A percentile compares a stretch with the other conserved stretches of the same genome.
These are phyloP conservation scores for Fusarium sp. DNA, from an alignment of 2,329 filamentous ascomycete species.

Conservation along the genomic window DNA sequence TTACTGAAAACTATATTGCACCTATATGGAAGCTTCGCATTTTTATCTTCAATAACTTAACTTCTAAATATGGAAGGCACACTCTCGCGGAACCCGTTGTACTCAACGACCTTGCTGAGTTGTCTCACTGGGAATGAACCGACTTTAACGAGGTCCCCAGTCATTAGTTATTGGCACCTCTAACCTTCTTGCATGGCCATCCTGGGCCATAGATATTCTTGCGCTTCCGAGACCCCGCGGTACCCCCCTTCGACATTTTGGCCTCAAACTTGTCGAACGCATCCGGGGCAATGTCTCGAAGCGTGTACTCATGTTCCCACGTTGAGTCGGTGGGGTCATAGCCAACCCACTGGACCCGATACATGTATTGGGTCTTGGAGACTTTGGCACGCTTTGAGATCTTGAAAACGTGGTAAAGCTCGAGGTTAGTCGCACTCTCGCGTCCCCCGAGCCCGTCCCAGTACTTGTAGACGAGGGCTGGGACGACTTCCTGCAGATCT, in stretches of 20 bases:
- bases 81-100: not conserved
- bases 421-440: constrained; percentile 36
- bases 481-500: constrained; percentile 40
- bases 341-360: constrained; percentile 43
- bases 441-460: constrained; percentile 40
- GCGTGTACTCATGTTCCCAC: constrained; percentile 36
- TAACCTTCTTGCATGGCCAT: constrained; percentile 41
- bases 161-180: not conserved
- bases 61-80: not conserved
- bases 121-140: not conserved
- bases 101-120: not conserved
- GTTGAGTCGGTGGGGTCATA: constrained; percentile 36
- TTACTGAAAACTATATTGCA: not conserved
- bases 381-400: constrained; percentile 35
- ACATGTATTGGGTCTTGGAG: constrained; percentile 18
- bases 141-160: not conserved
- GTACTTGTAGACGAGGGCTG: constrained; percentile 41
- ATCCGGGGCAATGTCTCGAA: constrained; percentile 35
- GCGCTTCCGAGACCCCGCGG: constrained; percentile 32
- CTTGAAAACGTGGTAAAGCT: constrained; percentile 41
- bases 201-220: constrained; percentile 34
- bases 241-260: constrained; percentile 19
- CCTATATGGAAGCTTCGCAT: not conserved
- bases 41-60: not conserved
- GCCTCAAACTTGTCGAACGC: constrained; percentile 41